A percentile compares a stretch with the other conserved stretches of the same genome.
Conservation (phyloP, 2,329 filamentous ascomycete species). For the Coniochaeta hoffmannii region DNA sequence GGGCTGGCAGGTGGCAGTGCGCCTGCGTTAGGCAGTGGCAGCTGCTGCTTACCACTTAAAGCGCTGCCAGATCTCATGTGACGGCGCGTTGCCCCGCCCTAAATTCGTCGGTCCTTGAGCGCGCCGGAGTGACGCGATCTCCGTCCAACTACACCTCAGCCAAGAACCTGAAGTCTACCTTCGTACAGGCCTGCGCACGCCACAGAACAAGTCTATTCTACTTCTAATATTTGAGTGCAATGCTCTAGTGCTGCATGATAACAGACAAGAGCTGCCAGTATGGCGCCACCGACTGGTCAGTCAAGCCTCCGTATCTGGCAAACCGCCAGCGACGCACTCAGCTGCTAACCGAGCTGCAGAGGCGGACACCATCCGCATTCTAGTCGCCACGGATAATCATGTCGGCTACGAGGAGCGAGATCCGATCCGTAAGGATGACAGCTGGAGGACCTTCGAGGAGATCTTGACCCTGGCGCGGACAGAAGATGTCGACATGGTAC, state of each 20-base stretch:
- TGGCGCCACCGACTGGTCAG: background rate
- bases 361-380: slow-evolving; percentile 85
- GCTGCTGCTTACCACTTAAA: background rate
- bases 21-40: background rate
- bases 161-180: background rate
- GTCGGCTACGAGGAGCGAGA: slow-evolving; percentile 94
- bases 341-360: slow-evolving; percentile 21
- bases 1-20: background rate
- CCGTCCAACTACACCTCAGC: background rate
- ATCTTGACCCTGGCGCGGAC: slow-evolving; percentile 82
- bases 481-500: slow-evolving; percentile 93
- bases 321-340: background rate
- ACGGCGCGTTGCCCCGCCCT: background rate
- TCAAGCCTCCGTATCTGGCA: background rate
- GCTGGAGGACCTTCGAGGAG: slow-evolving; percentile 94
- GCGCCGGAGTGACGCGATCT: background rate
- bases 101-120: background rate
- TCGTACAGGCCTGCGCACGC: background rate
- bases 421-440: slow-evolving; percentile 90
- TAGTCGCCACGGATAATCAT: slow-evolving; percentile 95
- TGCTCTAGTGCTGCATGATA: background rate
- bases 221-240: background rate
- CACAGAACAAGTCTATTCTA: background rate
- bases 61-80: background rate
- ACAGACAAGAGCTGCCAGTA: background rate